Base-by-base conservation (phyloP, 306 rosid genomes). In the Crataegus laevigata region DNA sequence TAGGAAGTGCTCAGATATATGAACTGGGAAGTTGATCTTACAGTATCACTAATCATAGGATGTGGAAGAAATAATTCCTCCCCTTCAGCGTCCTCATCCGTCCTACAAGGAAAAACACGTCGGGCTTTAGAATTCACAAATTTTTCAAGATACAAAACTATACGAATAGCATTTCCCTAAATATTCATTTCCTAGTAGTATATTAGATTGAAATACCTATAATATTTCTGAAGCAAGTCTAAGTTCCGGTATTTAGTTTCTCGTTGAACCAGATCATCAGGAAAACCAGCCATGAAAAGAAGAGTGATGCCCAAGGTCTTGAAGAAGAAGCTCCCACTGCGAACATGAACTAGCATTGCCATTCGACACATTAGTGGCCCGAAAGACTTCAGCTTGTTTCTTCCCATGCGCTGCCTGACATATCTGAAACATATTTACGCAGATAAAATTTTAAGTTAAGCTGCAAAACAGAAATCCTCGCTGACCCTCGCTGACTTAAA, bases 231-330 rank as follows among this genome's bases (percentile, higher is more conserved):
- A 85, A 91, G 90, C 88, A 93, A 85, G 77, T 88, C 97, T 47
- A 93, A 79, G 85, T 83, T 93, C 69, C 75, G 83, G 87, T 91
- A 80, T 83, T 91, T 93, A 80, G 97, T 93, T 91, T 93, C 98
- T 78, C 82, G 89, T 68, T 84, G 96, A 79, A 93, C 93, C 63
- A 91, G 77, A 38, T 89, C 88, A 73, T 85, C 87, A 30, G 96
- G 96, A 86, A 87, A 93, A 81, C 98, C 98, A 72, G 97, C 96
- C 97, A 93, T 91, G 77, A 89, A 93, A 72, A 93, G 88, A 69
- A 90, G 93, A 67, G 97, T 88, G 72, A 89, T 84, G 5, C 96
- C 97, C 72, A 93, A 80, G n/a, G 98, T 91, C 85, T 93, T 93
- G 91, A 93, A 89, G 89, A 91, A 93, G 82, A 93, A 93, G 87